phyloP scores from a whole-genome alignment of 1,284 basidiomycete species.

The Rhodotorula sp. region DNA sequence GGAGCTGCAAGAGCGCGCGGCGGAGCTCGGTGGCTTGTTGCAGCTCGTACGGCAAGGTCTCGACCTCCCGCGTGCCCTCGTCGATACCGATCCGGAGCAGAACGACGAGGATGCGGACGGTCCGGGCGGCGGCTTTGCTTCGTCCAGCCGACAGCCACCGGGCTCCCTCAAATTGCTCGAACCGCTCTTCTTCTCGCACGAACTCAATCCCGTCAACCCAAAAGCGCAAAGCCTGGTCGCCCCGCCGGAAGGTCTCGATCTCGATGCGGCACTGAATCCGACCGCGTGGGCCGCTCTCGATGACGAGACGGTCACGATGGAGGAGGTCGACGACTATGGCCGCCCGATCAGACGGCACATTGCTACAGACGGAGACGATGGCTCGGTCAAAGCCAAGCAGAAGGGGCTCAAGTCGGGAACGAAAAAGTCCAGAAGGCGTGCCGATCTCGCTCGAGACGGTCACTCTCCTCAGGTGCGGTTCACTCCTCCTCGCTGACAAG shows the following conservation, averaged over 20 bases:
- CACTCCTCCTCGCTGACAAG: too few species aligned
- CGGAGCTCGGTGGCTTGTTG: slow-evolving; percentile 24
- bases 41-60: slow-evolving; percentile 30
- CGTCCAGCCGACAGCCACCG: slow-evolving; percentile 52
- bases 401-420: slow-evolving; percentile 37
- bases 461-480: too few species aligned
- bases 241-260: slow-evolving; percentile 76
- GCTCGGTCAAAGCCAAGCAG: slow-evolving; percentile 42
- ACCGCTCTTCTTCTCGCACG: slow-evolving; percentile 74
- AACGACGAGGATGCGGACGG: neutral
- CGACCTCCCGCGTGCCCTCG: slow-evolving; percentile 23
- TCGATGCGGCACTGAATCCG: slow-evolving; percentile 78
- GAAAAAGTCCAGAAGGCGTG: slow-evolving; percentile 56
- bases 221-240: slow-evolving; percentile 77
- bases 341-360: slow-evolving; percentile 44
- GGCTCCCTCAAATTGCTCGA: slow-evolving; percentile 84
- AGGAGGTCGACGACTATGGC: slow-evolving; percentile 47
- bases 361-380: slow-evolving; percentile 41
- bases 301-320: slow-evolving; percentile 51
- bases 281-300: slow-evolving; percentile 11
- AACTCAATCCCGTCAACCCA: slow-evolving; percentile 78
- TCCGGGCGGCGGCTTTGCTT: slow-evolving; percentile 9
- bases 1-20: slow-evolving; percentile 79
- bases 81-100: neutral
- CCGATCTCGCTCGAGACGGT: too few species aligned